A percentile compares a stretch with the other conserved stretches of the same genome.
Evolutionary conservation across 306 rosid species (phyloP).

Genomic region (Vicia villosa): DNA sequence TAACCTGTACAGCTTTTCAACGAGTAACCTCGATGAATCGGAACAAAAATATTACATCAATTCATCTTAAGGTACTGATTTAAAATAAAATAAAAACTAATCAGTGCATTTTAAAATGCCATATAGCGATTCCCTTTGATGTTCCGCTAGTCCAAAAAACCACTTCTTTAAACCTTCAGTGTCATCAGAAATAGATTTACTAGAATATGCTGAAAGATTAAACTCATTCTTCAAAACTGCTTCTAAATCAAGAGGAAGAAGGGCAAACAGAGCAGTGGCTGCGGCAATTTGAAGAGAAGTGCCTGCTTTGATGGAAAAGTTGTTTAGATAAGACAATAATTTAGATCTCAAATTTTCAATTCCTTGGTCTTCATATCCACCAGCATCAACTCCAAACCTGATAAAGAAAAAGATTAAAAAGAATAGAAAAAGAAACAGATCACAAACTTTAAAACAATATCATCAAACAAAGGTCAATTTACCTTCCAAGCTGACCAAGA

Average conservation of each 20-base stretch:
- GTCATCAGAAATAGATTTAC: constrained; percentile 39
- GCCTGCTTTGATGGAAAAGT: constrained; percentile 40
- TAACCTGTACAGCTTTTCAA: constrained; percentile 26
- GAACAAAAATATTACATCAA: constrained; percentile 1
- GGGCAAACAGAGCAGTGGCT: constrained; percentile 58
- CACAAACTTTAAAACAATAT: background rate
- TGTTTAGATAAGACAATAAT: constrained; percentile 48
- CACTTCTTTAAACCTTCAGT: constrained; percentile 50
- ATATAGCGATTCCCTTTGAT: constrained; percentile 52
- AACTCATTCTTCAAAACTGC: constrained; percentile 46
- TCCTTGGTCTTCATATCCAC: constrained; percentile 64
- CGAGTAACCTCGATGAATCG: background rate
- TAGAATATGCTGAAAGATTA: constrained; percentile 10
- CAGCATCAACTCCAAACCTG: constrained; percentile 68
- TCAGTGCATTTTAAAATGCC: constrained; percentile 40
- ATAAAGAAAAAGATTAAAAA: background rate
- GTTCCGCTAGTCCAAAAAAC: constrained; percentile 54
- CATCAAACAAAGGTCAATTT: constrained; percentile 24
- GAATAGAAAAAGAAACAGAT: background rate
- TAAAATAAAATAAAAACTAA: constrained; percentile 19
- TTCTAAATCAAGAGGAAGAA: constrained; percentile 56
- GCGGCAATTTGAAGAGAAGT: constrained; percentile 59
- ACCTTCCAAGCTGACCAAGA: constrained; percentile 90
- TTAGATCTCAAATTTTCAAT: constrained; percentile 55
- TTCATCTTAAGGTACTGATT: constrained; percentile 41